phyloP scores from a whole-genome alignment of 1,284 basidiomycete genomes.

The Moesziomyces globuligerus region DNA sequence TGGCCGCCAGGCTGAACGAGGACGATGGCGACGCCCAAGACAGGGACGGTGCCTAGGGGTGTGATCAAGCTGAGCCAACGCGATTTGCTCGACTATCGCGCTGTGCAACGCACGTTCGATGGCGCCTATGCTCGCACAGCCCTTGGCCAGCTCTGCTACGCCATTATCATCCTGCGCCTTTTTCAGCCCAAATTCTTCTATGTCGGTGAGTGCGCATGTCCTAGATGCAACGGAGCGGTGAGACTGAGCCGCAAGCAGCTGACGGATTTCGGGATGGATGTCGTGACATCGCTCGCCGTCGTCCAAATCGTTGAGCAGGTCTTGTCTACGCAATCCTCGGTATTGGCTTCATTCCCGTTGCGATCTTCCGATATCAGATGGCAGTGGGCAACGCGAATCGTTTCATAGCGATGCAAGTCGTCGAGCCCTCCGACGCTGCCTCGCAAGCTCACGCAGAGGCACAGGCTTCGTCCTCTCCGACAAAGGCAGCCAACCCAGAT shows the following conservation, averaged over 20 bases:
- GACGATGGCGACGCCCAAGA: conserved; percentile 12
- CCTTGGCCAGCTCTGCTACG: conserved; percentile 78
- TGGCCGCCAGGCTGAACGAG: neutral
- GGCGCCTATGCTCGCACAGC: conserved; percentile 82
- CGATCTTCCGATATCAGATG: conserved; percentile 68
- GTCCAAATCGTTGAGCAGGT: conserved; percentile 1
- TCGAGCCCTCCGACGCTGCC: conserved; percentile 2
- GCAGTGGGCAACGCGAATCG: conserved; percentile 53
- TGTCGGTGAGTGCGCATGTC: conserved; percentile 16
- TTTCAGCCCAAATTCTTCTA: conserved; percentile 69
- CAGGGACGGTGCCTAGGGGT: conserved; percentile 9
- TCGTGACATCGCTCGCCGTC: too few species aligned
- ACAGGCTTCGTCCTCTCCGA: conserved; percentile 8
- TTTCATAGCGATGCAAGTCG: conserved; percentile 18
- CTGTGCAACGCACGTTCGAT: conserved; percentile 80
- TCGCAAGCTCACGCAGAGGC: conserved; percentile 26
- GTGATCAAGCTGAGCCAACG: conserved; percentile 41
- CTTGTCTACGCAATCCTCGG: conserved; percentile 15
- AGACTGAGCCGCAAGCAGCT: neutral
- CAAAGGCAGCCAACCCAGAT: neutral
- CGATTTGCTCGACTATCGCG: conserved; percentile 74
- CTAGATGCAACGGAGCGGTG: neutral
- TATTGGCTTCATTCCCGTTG: conserved; percentile 66
- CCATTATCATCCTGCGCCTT: conserved; percentile 78
- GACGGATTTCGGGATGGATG: too few species aligned